phyloP scores from a whole-genome alignment of 768 basidiomycete genomes.

The Arthromyces matolae region DNA sequence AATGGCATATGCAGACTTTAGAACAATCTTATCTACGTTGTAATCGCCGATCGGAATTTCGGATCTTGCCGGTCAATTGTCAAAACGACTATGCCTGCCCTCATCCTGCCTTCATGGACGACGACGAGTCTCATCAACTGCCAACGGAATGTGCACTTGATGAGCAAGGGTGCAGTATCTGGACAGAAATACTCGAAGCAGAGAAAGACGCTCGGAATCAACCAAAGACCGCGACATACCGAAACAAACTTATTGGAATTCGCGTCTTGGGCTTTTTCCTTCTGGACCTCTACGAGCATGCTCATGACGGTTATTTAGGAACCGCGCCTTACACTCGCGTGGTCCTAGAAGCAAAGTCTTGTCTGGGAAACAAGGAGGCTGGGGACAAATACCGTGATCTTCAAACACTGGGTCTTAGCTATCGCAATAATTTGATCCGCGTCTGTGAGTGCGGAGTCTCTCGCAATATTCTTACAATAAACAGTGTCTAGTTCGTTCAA shows the following conservation, averaged over 20 bases:
- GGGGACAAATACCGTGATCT: background rate
- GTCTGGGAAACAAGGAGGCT: background rate
- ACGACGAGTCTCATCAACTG: too few species aligned
- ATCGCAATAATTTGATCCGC: background rate
- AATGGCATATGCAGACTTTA: too few species aligned
- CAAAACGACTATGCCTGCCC: too few species aligned
- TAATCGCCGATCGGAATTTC: too few species aligned
- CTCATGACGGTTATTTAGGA: background rate
- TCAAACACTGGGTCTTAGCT: background rate
- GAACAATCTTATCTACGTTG: too few species aligned
- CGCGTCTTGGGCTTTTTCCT: background rate
- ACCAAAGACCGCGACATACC: background rate
- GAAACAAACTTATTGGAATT: background rate
- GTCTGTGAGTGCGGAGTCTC: background rate
- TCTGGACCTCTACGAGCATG: too few species aligned
- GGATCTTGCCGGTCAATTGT: too few species aligned
- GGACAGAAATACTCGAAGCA: background rate
- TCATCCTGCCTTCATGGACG: too few species aligned
- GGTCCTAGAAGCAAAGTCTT: background rate
- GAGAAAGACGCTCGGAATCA: background rate
- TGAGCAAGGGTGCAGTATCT: background rate
- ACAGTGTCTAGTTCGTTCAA: background rate
- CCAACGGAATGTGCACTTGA: too few species aligned
- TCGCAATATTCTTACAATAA: background rate
- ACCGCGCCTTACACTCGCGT: background rate